phyloP scores from a whole-genome alignment of 2,329 filamentous ascomycete species.

The Talaromyces atroroseus region DNA sequence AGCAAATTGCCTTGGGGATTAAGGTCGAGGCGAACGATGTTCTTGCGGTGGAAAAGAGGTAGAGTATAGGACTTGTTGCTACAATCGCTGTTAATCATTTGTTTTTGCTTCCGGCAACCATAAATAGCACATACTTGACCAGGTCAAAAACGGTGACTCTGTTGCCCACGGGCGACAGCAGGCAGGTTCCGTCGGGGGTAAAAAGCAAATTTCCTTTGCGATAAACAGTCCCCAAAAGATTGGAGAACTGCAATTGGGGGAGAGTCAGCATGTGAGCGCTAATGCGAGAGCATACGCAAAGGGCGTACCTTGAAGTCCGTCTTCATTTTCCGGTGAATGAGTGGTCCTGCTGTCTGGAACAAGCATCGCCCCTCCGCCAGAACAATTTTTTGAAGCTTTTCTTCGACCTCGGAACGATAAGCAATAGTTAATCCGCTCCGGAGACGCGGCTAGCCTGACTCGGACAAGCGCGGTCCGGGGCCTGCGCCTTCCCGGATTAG shows the following conservation, averaged over 20 bases:
- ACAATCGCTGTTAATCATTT: constrained; percentile 3
- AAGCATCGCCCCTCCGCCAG: constrained; percentile 7
- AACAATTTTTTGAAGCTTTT: constrained; percentile 16
- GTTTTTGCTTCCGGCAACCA: not conserved
- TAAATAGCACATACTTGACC: constrained; percentile 63
- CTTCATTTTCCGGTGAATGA: constrained; percentile 66
- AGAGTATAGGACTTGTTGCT: constrained; percentile 51
- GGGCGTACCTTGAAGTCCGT: constrained; percentile 87
- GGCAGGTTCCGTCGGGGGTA: constrained; percentile 89
- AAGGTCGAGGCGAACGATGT: constrained; percentile 81
- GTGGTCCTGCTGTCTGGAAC: constrained; percentile 3
- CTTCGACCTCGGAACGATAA: constrained; percentile 20
- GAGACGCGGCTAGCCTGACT: constrained; percentile 19
- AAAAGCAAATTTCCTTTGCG: constrained; percentile 96
- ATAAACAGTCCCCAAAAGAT: constrained; percentile 96
- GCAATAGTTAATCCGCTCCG: constrained; percentile 24
- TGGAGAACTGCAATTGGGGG: constrained; percentile 70
- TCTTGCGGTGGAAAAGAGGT: constrained; percentile 78
- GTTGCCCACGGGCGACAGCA: constrained; percentile 95
- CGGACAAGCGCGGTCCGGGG: constrained; percentile 27
- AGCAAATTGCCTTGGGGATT: constrained; percentile 87
- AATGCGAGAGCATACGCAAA: not conserved
- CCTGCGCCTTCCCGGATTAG: constrained; percentile 20
- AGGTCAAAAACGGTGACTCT: constrained; percentile 93
- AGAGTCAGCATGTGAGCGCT: constrained; percentile 11